Base-by-base conservation (phyloP, 176 grass and related monocot genomes). In the Oryza coarctata region DNA sequence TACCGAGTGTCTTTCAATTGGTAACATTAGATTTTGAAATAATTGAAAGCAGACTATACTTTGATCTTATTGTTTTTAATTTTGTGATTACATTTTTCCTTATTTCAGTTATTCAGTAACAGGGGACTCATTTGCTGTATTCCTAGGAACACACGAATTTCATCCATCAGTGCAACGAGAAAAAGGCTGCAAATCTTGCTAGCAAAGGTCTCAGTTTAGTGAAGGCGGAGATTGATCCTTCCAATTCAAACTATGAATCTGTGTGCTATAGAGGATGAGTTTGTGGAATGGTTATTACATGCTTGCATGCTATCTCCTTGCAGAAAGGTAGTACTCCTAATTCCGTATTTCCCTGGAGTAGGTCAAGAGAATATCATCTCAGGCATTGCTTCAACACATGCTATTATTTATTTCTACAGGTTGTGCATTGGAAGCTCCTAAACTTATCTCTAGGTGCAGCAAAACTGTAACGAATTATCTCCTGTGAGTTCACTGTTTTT, bases 291-390 rank as follows among this genome's bases (percentile, higher is more conserved):
- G n/a, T n/a, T n/a, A n/a, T n/a, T n/a, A n/a, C n/a, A n/a, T n/a
- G n/a, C n/a, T n/a, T n/a, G n/a, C n/a, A n/a, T n/a, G n/a, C n/a
- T n/a, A n/a, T n/a, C n/a, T n/a, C n/a, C n/a, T n/a, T n/a, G n/a
- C n/a, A n/a, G n/a, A n/a, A n/a, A n/a, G n/a, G n/a, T n/a, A n/a
- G n/a, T n/a, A n/a, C n/a, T n/a, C n/a, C n/a, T n/a, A n/a, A n/a
- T n/a, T n/a, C n/a, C n/a, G n/a, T n/a, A n/a, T n/a, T n/a, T n/a
- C n/a, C n/a, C n/a, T n/a, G n/a, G n/a, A n/a, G n/a, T n/a, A n/a
- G n/a, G n/a, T n/a, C n/a, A n/a, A n/a, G 95, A 98, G 87, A 98
- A 98, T 91, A 98, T 98, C 33, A 98, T 98, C 78, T 92, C 95
- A 68, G 95, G 92, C 29, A 98, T 95, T 89, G 95, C 95, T 77